A percentile compares a stretch with the other conserved stretches of the same genome.
These are phyloP conservation scores for Tulasnella sp. DNA, from an alignment of 768 basidiomycete species.

Conservation along the genomic window DNA sequence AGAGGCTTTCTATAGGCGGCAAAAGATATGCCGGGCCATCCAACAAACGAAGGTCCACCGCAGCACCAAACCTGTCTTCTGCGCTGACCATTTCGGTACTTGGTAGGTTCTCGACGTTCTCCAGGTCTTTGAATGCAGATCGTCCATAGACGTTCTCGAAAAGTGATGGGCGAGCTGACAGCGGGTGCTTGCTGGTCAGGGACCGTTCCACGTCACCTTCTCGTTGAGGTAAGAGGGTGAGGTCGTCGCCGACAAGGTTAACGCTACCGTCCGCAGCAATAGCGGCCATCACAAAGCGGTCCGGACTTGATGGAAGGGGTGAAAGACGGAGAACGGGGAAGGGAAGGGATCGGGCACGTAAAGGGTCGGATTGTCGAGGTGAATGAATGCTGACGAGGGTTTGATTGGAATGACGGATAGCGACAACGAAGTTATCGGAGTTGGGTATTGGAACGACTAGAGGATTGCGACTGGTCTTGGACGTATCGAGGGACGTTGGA, in stretches of 20 bases:
- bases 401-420: constrained; percentile 31
- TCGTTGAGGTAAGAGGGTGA: constrained; percentile 41
- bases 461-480: background rate
- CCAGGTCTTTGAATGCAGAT: constrained; percentile 53
- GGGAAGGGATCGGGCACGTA: constrained; percentile 50
- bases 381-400: constrained; percentile 44
- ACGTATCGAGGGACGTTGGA: background rate
- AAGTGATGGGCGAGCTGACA: constrained; percentile 51
- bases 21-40: constrained; percentile 70
- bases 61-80: constrained; percentile 33
- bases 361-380: constrained; percentile 44
- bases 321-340: constrained; percentile 56
- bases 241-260: constrained; percentile 62
- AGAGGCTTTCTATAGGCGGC: constrained; percentile 69
- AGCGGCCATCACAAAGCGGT: constrained; percentile 51
- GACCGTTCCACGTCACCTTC: constrained; percentile 43
- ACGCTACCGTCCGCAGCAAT: constrained; percentile 64
- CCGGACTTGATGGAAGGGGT: constrained; percentile 37
- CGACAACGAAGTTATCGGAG: constrained; percentile 33
- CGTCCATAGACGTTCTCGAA: constrained; percentile 91
- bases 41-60: constrained; percentile 51
- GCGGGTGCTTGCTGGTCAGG: constrained; percentile 34
- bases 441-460: constrained; percentile 9
- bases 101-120: constrained; percentile 25
- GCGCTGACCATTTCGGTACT: constrained; percentile 37